Evolutionary conservation across 345 rosid genomes (phyloP).

Genomic region (Triadica sebifera): DNA sequence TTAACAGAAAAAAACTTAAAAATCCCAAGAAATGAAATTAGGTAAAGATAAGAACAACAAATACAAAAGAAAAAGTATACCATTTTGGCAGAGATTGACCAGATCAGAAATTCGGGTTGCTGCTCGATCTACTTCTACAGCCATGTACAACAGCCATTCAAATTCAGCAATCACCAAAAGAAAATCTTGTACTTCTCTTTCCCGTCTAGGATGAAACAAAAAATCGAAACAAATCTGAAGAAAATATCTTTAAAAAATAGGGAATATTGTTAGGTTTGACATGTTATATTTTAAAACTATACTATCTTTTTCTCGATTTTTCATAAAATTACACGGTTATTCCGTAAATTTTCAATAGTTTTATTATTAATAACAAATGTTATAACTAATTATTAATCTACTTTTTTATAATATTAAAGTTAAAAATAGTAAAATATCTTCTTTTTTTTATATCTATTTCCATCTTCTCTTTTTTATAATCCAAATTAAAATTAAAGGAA

Average conservation of each 20-base stretch:
- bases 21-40: not conserved
- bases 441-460: no score
- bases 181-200: constrained; percentile 6
- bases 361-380: no score
- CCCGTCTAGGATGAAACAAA: not conserved
- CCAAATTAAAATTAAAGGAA: no score
- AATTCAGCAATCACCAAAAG: constrained; percentile 8
- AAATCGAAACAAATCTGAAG: not conserved
- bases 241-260: not conserved
- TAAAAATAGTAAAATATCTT: no score
- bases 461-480: no score
- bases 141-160: constrained; percentile 33
- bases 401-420: no score
- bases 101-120: constrained; percentile 44
- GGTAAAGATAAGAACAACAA: not conserved
- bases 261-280: no score
- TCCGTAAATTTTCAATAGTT: no score
- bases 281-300: no score
- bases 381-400: no score
- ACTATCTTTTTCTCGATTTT: no score
- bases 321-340: no score
- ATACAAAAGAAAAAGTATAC: constrained; percentile 21
- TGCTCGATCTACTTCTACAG: constrained; percentile 46
- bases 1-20: constrained; percentile 2
- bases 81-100: constrained; percentile 32